A percentile compares a stretch with the other conserved stretches of the same genome.
Conservation (phyloP, 2,329 filamentous ascomycete genomes). For the Neofusicoccum cordaticola region DNA sequence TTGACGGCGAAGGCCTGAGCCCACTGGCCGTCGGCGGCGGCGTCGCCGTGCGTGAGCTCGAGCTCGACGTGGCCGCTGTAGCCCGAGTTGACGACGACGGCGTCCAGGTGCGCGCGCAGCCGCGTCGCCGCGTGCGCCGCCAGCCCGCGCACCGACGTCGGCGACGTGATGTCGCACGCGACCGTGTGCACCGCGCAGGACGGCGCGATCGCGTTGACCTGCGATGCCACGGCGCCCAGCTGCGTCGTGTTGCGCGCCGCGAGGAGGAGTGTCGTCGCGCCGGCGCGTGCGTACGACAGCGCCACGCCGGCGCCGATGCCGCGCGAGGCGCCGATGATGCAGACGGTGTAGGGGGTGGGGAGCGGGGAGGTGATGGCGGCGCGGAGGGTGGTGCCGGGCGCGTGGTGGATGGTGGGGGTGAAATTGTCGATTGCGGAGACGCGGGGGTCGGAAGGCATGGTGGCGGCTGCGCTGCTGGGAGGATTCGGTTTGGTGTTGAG, state of each 20-base stretch:
- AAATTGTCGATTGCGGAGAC: conserved; percentile 10
- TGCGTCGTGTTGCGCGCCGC: conserved; percentile 35
- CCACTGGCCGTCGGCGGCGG: conserved; percentile 31
- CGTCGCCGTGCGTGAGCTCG: conserved; percentile 30
- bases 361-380: conserved; percentile 39
- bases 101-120: not conserved
- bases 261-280: conserved; percentile 40
- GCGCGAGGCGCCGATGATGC: conserved; percentile 31
- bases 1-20: conserved; percentile 36
- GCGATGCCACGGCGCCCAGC: conserved; percentile 24
- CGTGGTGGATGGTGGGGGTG: conserved; percentile 34
- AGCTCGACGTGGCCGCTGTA: conserved; percentile 35
- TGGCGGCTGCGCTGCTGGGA: not conserved
- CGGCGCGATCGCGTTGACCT: not conserved
- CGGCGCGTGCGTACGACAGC: conserved; percentile 37
- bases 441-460: not conserved
- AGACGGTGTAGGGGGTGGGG: conserved; percentile 21
- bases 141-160: conserved; percentile 23
- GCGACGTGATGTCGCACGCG: conserved; percentile 31
- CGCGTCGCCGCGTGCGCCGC: not conserved
- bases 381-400: conserved; percentile 49
- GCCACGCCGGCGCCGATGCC: conserved; percentile 31
- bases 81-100: conserved; percentile 14
- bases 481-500: not conserved
- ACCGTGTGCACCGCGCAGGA: not conserved